A percentile compares a stretch with the other conserved stretches of the same genome.
phyloP scores from a whole-genome alignment of 1,284 basidiomycete genomes.

The Cutaneotrichosporon cavernicola region DNA sequence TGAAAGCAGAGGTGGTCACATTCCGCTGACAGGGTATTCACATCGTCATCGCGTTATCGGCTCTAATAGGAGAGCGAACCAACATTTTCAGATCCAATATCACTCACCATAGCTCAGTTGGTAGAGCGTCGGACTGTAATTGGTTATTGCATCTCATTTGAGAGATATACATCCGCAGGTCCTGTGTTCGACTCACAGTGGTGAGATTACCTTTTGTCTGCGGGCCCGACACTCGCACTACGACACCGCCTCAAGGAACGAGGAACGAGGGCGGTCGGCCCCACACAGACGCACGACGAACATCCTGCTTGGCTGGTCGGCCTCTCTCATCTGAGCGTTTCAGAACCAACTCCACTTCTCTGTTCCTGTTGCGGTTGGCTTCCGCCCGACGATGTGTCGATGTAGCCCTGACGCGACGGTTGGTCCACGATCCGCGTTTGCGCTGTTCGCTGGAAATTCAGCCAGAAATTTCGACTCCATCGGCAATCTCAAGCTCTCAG shows the following conservation, averaged over 20 bases:
- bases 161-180: constrained; percentile 15
- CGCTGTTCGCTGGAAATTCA: too few relatives aligned
- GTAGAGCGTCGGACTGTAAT: constrained; percentile 22
- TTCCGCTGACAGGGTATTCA: too few relatives aligned
- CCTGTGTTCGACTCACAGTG: constrained; percentile 18
- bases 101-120: constrained; percentile 20
- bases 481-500: too few relatives aligned
- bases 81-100: not conserved
- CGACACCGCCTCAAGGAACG: not conserved
- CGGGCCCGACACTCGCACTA: not conserved
- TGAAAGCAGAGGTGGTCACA: too few relatives aligned
- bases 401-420: too few relatives aligned
- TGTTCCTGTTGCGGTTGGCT: too few relatives aligned
- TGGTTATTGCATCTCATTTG: not conserved
- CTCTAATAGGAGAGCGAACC: not conserved
- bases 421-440: too few relatives aligned
- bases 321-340: too few relatives aligned
- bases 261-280: not conserved
- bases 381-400: too few relatives aligned
- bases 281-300: too few relatives aligned
- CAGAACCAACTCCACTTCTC: not conserved
- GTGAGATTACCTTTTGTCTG: constrained; percentile 12
- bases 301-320: too few relatives aligned
- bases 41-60: not conserved
- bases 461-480: too few relatives aligned